A percentile compares a stretch with the other conserved stretches of the same genome.
Conservation (phyloP, 306 rosid genomes). For the Oxytropis ochrocephala region DNA sequence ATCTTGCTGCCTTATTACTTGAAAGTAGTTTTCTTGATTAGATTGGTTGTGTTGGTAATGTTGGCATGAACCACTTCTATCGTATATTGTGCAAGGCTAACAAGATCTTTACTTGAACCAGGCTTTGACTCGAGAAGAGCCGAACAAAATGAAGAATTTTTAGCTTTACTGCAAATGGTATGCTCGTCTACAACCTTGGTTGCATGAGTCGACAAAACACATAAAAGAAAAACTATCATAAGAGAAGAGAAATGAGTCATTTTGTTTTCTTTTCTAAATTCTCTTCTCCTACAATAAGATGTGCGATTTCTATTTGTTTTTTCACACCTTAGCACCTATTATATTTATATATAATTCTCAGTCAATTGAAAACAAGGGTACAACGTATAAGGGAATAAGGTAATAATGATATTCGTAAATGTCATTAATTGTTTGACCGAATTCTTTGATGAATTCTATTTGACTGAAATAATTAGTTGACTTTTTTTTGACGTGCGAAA, state of each 20-base stretch:
- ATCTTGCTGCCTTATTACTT: rapidly evolving
- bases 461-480: too few species aligned
- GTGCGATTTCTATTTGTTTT: neutral
- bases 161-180: neutral
- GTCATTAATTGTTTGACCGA: too few species aligned
- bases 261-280: neutral
- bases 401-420: too few species aligned
- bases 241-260: neutral
- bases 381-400: too few species aligned
- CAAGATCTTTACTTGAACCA: neutral
- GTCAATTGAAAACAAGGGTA: too few species aligned
- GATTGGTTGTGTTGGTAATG: neutral
- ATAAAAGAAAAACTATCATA: neutral
- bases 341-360: too few species aligned
- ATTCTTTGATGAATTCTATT: too few species aligned
- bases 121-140: neutral
- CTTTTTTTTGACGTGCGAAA: too few species aligned
- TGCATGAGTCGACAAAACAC: neutral
- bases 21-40: neutral
- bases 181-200: neutral
- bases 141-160: neutral
- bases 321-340: neutral
- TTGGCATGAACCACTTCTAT: neutral
- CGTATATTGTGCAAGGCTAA: neutral
- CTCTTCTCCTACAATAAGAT: neutral